Conservation (phyloP, 2,329 filamentous ascomycete genomes). For the Arthrobotrys conoides region DNA sequence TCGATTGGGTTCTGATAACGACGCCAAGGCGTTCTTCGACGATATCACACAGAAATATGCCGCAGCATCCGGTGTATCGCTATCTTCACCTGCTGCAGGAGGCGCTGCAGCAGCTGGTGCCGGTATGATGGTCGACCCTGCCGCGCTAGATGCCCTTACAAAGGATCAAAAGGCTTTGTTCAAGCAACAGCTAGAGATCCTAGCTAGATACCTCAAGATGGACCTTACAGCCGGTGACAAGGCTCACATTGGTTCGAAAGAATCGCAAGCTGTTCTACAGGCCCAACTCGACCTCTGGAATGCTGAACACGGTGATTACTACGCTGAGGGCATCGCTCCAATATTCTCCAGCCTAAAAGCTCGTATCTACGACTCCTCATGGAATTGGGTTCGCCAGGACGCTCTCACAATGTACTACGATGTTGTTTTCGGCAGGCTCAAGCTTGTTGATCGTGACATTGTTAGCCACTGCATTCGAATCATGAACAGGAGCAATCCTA, state of each 20-base stretch:
- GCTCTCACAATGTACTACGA: slow-evolving; percentile 99
- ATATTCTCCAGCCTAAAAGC: slow-evolving; percentile 95
- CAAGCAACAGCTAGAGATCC: slow-evolving; percentile 97
- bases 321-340: slow-evolving; percentile 92
- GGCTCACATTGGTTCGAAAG: slow-evolving; percentile 84
- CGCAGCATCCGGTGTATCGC: slow-evolving; percentile 81
- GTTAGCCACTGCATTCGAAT: slow-evolving; percentile 98
- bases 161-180: slow-evolving; percentile 96
- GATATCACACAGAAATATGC: slow-evolving; percentile 92
- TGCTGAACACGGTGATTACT: slow-evolving; percentile 95
- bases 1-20: slow-evolving; percentile 87
- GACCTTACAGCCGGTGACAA: slow-evolving; percentile 97
- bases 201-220: slow-evolving; percentile 96
- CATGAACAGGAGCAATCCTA: slow-evolving; percentile 98
- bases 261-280: slow-evolving; percentile 89
- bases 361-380: slow-evolving; percentile 95
- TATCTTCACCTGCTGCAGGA: slow-evolving; percentile 80
- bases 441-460: slow-evolving; percentile 95
- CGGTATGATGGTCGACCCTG: slow-evolving; percentile 99
- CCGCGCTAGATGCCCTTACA: slow-evolving; percentile 94
- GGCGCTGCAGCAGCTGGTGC: slow-evolving; percentile 79
- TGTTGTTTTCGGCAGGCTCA: slow-evolving; percentile 94
- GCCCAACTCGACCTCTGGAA: slow-evolving; percentile 95
- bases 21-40: slow-evolving; percentile 94
- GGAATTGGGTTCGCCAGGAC: slow-evolving; percentile 99